Conservation (phyloP, 495 filamentous ascomycete genomes). For the Terfezia claveryi region DNA sequence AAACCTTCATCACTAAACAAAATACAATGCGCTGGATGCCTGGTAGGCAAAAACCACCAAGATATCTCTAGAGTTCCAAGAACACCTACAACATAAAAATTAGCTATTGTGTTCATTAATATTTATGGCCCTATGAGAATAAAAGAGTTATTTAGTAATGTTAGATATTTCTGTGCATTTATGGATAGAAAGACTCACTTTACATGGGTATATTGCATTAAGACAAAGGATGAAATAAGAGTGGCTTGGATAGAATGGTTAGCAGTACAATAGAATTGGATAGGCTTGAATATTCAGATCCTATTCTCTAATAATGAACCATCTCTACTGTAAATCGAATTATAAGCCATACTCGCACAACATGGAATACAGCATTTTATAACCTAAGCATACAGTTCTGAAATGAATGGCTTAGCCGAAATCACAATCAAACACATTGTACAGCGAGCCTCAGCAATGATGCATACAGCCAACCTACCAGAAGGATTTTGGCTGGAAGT, state of each 20-base stretch:
- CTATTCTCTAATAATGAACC: neutral
- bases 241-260: neutral
- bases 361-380: neutral
- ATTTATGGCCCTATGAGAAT: too few relatives aligned
- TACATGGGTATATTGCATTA: neutral
- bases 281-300: too few relatives aligned
- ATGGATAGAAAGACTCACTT: neutral
- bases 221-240: neutral
- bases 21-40: too few relatives aligned
- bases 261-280: neutral
- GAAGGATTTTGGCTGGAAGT: neutral
- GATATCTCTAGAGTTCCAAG: too few relatives aligned
- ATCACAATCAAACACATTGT: neutral
- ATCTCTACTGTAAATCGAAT: neutral
- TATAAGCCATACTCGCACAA: neutral
- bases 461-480: neutral
- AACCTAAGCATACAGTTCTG: neutral
- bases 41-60: too few relatives aligned
- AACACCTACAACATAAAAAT: too few relatives aligned
- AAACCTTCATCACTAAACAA: too few relatives aligned
- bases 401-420: neutral
- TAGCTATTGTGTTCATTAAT: neutral
- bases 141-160: neutral
- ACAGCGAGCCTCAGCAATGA: neutral
- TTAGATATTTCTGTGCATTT: neutral